phyloP scores from a whole-genome alignment of 2,329 filamentous ascomycete species.

The Sporothrix variecibatus region DNA sequence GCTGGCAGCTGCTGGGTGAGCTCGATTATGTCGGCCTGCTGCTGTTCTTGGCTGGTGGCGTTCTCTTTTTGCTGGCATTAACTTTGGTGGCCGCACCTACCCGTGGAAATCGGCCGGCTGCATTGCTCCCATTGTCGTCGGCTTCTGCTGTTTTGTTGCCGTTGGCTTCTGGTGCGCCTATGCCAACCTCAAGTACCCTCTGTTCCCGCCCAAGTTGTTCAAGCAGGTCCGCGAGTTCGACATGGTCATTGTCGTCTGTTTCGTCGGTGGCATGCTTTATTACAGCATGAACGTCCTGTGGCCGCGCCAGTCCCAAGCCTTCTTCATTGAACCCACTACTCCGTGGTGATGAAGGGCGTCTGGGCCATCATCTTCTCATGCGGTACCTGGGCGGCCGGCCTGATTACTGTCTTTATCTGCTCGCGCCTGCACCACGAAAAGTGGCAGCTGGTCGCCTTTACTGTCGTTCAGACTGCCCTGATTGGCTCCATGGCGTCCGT shows the following conservation, averaged over 20 bases:
- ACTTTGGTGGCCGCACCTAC: conserved; percentile 37
- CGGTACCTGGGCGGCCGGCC: conserved; percentile 38
- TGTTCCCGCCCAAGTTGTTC: conserved; percentile 39
- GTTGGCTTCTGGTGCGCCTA: conserved; percentile 38
- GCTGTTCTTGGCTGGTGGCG: conserved; percentile 35
- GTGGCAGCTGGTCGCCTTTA: conserved; percentile 42
- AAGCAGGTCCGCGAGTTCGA: conserved; percentile 32
- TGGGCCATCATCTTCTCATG: conserved; percentile 37
- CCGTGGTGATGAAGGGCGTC: conserved; percentile 34
- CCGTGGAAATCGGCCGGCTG: conserved; percentile 36
- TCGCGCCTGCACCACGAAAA: conserved; percentile 40
- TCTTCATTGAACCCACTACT: conserved; percentile 37
- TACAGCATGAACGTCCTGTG: conserved; percentile 39
- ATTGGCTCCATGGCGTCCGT: conserved; percentile 42
- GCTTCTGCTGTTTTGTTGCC: conserved; percentile 35
- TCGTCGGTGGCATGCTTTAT: conserved; percentile 39
- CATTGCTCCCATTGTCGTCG: conserved; percentile 38
- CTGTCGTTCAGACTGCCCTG: conserved; percentile 39
- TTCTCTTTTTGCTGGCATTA: conserved; percentile 37
- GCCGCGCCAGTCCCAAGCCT: conserved; percentile 45
- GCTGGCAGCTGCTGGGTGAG: conserved; percentile 41
- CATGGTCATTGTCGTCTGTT: conserved; percentile 37
- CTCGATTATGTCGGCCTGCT: conserved; percentile 36
- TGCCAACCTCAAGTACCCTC: conserved; percentile 35
- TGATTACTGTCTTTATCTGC: conserved; percentile 37